These are phyloP conservation scores for Wakefieldia striispora DNA, from an alignment of 768 basidiomycete species.

Conservation along the genomic window DNA sequence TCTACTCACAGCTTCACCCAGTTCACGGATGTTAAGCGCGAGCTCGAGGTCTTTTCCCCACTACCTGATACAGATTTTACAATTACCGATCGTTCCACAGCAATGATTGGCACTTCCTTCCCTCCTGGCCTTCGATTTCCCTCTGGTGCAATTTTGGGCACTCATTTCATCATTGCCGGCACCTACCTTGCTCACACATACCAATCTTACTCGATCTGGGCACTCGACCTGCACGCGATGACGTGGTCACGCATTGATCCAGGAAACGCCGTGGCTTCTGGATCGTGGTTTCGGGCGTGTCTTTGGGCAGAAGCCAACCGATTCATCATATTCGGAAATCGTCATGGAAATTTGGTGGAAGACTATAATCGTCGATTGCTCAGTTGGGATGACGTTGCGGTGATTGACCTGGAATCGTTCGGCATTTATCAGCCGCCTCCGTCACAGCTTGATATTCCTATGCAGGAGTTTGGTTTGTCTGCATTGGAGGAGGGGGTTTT, in stretches of 20 bases:
- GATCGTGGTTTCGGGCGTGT: constrained; percentile 94
- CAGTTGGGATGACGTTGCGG: constrained; percentile 90
- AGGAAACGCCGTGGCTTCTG: constrained; percentile 77
- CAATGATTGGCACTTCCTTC: constrained; percentile 79
- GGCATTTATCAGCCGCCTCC: constrained; percentile 91
- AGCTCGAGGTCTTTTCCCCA: constrained; percentile 89
- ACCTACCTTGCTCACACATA: constrained; percentile 93
- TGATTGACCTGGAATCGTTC: constrained; percentile 90
- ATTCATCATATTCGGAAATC: constrained; percentile 90
- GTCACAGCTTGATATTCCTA: constrained; percentile 58
- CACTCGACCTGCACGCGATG: constrained; percentile 80
- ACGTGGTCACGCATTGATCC: constrained; percentile 88
- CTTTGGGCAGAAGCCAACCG: constrained; percentile 83
- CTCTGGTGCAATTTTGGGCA: constrained; percentile 87
- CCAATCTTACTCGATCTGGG: constrained; percentile 96
- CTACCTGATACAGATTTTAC: constrained; percentile 72
- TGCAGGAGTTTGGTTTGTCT: constrained; percentile 83
- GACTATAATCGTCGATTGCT: constrained; percentile 90
- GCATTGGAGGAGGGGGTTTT: constrained; percentile 77
- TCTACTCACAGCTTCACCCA: constrained; percentile 12
- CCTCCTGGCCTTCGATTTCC: constrained; percentile 97
- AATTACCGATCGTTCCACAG: constrained; percentile 73
- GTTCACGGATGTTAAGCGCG: constrained; percentile 95
- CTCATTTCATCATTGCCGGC: constrained; percentile 90
- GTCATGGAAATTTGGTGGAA: constrained; percentile 81